A percentile compares a stretch with the other conserved stretches of the same genome.
Conservation (phyloP, 441 rosid genomes). For the Erodium texanum region DNA sequence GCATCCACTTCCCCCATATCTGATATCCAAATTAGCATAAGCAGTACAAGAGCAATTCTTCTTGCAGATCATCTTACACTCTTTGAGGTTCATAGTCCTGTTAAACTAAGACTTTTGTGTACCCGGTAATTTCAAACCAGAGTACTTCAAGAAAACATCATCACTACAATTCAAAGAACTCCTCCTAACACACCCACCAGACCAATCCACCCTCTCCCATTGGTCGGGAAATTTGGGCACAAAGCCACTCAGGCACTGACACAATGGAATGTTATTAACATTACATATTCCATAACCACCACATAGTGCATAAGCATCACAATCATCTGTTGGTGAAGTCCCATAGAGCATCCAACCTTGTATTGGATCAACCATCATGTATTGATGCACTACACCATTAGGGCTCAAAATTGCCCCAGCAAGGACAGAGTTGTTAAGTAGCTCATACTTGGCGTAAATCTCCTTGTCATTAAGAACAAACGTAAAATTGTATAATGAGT, state of each 20-base stretch:
- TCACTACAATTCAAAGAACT: slow-evolving; percentile 33
- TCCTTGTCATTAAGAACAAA: slow-evolving; percentile 27
- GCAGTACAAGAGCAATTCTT: too few relatives aligned
- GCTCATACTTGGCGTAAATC: slow-evolving; percentile 26
- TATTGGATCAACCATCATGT: slow-evolving; percentile 16
- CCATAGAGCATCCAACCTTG: slow-evolving; percentile 23
- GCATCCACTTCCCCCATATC: slow-evolving; percentile 48
- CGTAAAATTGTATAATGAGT: slow-evolving; percentile 20
- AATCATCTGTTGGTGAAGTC: slow-evolving; percentile 14
- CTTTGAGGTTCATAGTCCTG: slow-evolving; percentile 30
- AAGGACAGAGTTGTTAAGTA: slow-evolving; percentile 23
- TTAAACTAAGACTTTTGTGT: slow-evolving; percentile 37
- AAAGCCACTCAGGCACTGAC: slow-evolving; percentile 39
- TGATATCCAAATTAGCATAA: too few relatives aligned
- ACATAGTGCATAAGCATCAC: background rate
- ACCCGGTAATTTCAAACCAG: slow-evolving; percentile 62
- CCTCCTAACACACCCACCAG: slow-evolving; percentile 51
- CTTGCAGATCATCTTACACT: slow-evolving; percentile 57
- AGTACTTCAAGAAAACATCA: slow-evolving; percentile 46
- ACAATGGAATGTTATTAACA: too few relatives aligned
- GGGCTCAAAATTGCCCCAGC: slow-evolving; percentile 25
- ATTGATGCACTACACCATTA: slow-evolving; percentile 22
- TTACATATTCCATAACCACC: too few relatives aligned
- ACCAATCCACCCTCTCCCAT: slow-evolving; percentile 39
- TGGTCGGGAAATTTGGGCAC: slow-evolving; percentile 27